Conservation (phyloP, 331 rosid genomes). For the Cydonia oblonga region DNA sequence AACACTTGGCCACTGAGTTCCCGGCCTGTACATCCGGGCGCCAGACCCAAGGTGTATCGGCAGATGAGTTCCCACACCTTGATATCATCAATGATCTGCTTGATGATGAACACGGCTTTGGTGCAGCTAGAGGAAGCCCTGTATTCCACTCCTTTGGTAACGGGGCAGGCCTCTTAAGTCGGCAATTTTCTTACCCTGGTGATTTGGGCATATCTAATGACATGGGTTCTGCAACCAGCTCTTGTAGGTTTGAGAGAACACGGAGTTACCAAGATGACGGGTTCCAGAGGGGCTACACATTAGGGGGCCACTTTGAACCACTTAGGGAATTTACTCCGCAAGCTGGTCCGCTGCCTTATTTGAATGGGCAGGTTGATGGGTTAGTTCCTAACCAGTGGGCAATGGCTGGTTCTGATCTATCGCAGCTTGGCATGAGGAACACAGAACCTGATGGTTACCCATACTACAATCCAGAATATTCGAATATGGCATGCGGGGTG, state of each 20-base stretch:
- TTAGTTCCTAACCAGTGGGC: slow-evolving; percentile 69
- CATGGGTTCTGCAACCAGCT: slow-evolving; percentile 54
- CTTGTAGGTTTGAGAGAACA: slow-evolving; percentile 81
- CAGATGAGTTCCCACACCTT: slow-evolving; percentile 91
- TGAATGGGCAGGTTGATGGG: slow-evolving; percentile 79
- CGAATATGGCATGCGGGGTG: slow-evolving; percentile 47
- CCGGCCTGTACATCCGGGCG: slow-evolving; percentile 60
- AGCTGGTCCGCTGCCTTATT: slow-evolving; percentile 31
- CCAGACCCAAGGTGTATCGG: slow-evolving; percentile 49
- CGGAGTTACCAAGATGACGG: slow-evolving; percentile 66
- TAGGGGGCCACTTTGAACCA: slow-evolving; percentile 45
- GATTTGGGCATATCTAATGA: slow-evolving; percentile 45
- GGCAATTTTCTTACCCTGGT: slow-evolving; percentile 72
- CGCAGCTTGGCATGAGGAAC: slow-evolving; percentile 48
- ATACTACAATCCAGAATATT: slow-evolving; percentile 55
- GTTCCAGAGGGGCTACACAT: slow-evolving; percentile 42
- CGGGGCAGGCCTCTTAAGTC: slow-evolving; percentile 42
- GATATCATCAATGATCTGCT: slow-evolving; percentile 94
- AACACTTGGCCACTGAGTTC: slow-evolving; percentile 33
- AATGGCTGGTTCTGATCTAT: slow-evolving; percentile 43
- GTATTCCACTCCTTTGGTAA: slow-evolving; percentile 28
- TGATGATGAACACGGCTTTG: slow-evolving; percentile 61
- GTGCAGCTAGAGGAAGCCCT: slow-evolving; percentile 28
- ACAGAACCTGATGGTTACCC: slow-evolving; percentile 43
- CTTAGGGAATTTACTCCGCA: slow-evolving; percentile 44